Conservation (phyloP, 192 early-diverging fungal species). For the Coemansia reversa region DNA sequence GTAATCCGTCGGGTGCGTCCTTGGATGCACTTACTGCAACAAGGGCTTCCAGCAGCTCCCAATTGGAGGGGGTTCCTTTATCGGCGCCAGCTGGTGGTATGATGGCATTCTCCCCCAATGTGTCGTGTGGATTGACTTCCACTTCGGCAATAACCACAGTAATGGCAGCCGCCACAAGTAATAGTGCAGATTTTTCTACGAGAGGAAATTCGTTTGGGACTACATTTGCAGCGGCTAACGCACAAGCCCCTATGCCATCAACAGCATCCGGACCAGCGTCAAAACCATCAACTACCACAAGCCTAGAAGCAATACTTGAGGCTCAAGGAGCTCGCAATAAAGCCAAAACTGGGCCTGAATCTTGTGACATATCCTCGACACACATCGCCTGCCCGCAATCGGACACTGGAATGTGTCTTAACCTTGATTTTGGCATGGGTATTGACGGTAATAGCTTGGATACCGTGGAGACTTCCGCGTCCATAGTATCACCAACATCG, state of each 20-base stretch:
- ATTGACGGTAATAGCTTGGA: background rate
- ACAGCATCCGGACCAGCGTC: conserved; percentile 13
- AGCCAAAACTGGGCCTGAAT: background rate
- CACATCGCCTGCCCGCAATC: background rate
- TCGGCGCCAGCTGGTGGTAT: conserved; percentile 28
- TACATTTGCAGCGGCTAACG: background rate
- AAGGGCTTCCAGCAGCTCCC: conserved; percentile 18
- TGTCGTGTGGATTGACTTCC: conserved; percentile 3
- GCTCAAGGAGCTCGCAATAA: conserved; percentile 5
- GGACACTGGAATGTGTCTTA: conserved; percentile 6
- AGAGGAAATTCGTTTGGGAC: background rate
- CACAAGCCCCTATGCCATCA: conserved; percentile 6
- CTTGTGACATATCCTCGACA: background rate
- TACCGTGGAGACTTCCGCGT: background rate
- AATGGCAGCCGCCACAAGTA: conserved; percentile 25
- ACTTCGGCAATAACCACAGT: conserved; percentile 18
- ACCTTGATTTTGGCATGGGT: conserved; percentile 8
- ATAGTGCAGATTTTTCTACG: background rate
- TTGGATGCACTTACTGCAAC: conserved; percentile 29
- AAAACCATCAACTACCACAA: conserved; percentile 14
- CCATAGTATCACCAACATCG: background rate
- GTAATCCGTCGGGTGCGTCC: conserved; percentile 30
- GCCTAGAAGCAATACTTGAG: conserved; percentile 18
- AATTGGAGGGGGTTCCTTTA: conserved; percentile 23
- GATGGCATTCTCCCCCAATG: conserved; percentile 21